These are phyloP conservation scores for Lepidium aucheri DNA, from an alignment of 345 rosid species.

Conservation along the genomic window DNA sequence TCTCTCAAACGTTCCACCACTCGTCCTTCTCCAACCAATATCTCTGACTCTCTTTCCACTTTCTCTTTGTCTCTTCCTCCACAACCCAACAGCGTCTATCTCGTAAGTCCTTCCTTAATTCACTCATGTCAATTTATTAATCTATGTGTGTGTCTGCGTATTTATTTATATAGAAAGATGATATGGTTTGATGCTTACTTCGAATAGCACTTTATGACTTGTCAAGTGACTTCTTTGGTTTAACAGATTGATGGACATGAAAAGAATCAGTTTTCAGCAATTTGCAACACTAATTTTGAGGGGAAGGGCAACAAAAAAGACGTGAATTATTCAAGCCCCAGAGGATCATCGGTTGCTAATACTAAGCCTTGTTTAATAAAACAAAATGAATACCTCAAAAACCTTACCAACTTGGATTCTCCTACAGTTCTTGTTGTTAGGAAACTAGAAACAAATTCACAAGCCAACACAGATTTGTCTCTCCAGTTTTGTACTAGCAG, in stretches of 20 bases:
- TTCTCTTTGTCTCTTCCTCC: conserved; percentile 17
- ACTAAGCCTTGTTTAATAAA: conserved; percentile 28
- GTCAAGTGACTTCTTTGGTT: not conserved
- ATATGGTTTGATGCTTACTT: not conserved
- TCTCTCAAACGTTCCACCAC: conserved; percentile 2
- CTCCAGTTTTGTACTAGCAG: conserved; percentile 29
- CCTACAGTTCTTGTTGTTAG: conserved; percentile 27
- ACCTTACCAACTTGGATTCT: conserved; percentile 29
- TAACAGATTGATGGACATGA: conserved; percentile 40
- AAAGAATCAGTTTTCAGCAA: conserved; percentile 28
- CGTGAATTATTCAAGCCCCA: too few species aligned
- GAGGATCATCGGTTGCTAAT: conserved; percentile 25
- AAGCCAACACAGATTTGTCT: conserved; percentile 30
- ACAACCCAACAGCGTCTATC: not conserved
- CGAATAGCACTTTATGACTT: not conserved
- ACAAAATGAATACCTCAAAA: conserved; percentile 31
- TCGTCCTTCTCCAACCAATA: conserved; percentile 13
- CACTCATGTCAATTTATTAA: not conserved
- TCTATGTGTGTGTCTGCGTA: not conserved
- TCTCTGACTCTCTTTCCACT: conserved; percentile 19
- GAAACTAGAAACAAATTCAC: conserved; percentile 13
- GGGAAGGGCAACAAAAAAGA: conserved; percentile 35
- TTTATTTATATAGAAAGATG: not conserved
- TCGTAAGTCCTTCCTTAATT: conserved; percentile 6
- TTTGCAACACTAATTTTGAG: conserved; percentile 28